Base-by-base conservation (phyloP, 2,329 filamentous ascomycete species). In the Colletotrichum godetiae region DNA sequence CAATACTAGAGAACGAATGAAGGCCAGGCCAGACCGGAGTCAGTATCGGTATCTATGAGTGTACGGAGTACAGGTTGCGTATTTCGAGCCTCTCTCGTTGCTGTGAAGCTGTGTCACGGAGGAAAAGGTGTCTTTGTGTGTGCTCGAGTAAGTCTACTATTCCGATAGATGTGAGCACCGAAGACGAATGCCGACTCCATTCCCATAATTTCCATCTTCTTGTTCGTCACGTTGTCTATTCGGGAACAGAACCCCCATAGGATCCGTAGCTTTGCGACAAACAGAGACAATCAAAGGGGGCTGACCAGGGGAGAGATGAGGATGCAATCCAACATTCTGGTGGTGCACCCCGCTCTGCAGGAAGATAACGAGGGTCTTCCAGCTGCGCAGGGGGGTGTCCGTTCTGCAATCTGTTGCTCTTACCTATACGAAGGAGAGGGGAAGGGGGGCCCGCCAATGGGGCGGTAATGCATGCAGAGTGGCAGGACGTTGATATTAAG, bases 401-500 rank as follows among this genome's bases (percentile, higher is more conserved):
- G 27, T 29, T 13, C 33, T 22, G 52, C 42, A 42, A 42, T 13
- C 33, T 22, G 52, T 55, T 53, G 66, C 29, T 22, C 19, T 11
- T 49, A n/a, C 15, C 42, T 49, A 49, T 49, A 49, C 42, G 42
- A 49, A 33, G 55, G 53, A 27, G n/a, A 35, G 12, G 13, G 24
- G 60, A n/a, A 42, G 65, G 42, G 64, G 62, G 63, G 57, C 33
- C 37, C 37, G 13, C 13, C 37, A 19, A 42, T 15, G 37, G 37
- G 15, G 37, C 37, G 37, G 37, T 8, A 13, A 42, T 42, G 37
- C 37, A 19, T 42, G 37, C 15, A 42, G 37, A 42, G 55, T 22
- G 55, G 68, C 63, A 72, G 68, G 65, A 64, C 49, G 69, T 72
- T 69, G 31, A 72, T 46, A 69, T 72, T 60, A 64, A 72, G 53